These are phyloP conservation scores for Flaveria trinervia DNA, from an alignment of 129 eudicot species.

Conservation along the genomic window DNA sequence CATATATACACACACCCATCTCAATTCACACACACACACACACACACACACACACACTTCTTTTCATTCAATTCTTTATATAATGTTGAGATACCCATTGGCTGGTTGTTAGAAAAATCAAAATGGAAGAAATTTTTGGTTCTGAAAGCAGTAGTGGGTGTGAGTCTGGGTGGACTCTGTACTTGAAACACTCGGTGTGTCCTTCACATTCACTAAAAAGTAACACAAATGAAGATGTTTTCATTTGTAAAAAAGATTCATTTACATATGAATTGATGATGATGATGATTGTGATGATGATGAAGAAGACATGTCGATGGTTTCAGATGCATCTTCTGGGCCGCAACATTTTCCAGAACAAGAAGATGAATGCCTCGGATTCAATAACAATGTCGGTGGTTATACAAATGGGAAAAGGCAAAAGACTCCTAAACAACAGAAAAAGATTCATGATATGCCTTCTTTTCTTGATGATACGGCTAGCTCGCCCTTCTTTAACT, in stretches of 20 bases:
- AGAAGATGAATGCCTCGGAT: slow-evolving; percentile 24
- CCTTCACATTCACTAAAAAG: slow-evolving; percentile 41
- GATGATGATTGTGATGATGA: slow-evolving; percentile 45
- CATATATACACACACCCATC: background rate
- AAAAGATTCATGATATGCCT: slow-evolving; percentile 39
- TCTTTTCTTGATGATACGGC: slow-evolving; percentile 86
- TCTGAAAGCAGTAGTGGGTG: slow-evolving; percentile 79
- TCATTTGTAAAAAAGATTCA: slow-evolving; percentile 16
- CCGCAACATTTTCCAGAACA: slow-evolving; percentile 63
- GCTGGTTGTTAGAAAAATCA: background rate
- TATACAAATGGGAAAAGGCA: slow-evolving; percentile 33
- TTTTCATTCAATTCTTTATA: background rate
- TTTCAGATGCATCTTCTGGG: slow-evolving; percentile 91
- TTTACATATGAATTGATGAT: slow-evolving; percentile 18
- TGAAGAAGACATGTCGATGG: slow-evolving; percentile 73
- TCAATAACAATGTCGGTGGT: slow-evolving; percentile 9
- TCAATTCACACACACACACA: too few relatives aligned
- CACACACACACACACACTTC: too few relatives aligned
- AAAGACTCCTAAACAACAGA: slow-evolving; percentile 30
- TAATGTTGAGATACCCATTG: too few relatives aligned
- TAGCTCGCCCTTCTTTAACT: slow-evolving; percentile 61
- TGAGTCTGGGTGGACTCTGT: slow-evolving; percentile 92
- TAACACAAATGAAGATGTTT: slow-evolving; percentile 24
- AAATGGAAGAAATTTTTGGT: slow-evolving; percentile 43
- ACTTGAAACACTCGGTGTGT: slow-evolving; percentile 60